Base-by-base conservation (phyloP, 805 yeast genomes). In the Teunomyces barrocoloradensis region DNA sequence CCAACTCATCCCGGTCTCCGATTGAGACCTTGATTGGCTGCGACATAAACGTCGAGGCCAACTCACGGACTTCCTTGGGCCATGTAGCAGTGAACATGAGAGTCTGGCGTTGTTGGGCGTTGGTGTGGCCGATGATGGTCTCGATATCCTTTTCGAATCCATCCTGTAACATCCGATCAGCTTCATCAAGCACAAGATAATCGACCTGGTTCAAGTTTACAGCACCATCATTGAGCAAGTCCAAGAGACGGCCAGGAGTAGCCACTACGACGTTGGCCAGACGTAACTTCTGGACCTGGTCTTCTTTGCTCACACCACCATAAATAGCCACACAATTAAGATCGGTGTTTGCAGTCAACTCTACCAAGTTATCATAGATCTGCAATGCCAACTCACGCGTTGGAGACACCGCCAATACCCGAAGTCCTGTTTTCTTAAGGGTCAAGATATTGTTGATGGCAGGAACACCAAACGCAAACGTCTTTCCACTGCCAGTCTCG, bases 21-120 rank as follows among this genome's bases (percentile, higher is more conserved):
- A 94, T 87, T 37, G 94, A 84, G 36, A 94, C 87, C 67, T 88
- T 90, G 42, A 89, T 89, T n/a, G 97, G 96, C 25, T 66, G 55
- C 18, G 78, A 80, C 96, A 94, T 87, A 69, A 86, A 94, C 5
- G 86, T 79, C 15, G 82, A 63, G 6, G 99, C 99, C 53, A 94
- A 77, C 53, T 89, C 95, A 63, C 98, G 84, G 30, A 94, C 98
- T 71, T 92, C 96, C 59, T 87, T 88, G n/a, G 99, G 99, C 99
- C 99, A 94, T 1, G 99, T 94, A n/a, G 99, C 99, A 7, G 99
- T 92, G 71, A 94, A 94, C 98, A 94, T 94, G 53, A 94, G 77
- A 0, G 99, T 94, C 69, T 92, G 98, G 72, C 98, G 78, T 25
- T 77, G 59, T 9, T 46, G 34, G 20, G 54, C 43, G 20, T 79